These are phyloP conservation scores for Anisodus tanguticus DNA, from an alignment of 257 asterid species.

Conservation along the genomic window DNA sequence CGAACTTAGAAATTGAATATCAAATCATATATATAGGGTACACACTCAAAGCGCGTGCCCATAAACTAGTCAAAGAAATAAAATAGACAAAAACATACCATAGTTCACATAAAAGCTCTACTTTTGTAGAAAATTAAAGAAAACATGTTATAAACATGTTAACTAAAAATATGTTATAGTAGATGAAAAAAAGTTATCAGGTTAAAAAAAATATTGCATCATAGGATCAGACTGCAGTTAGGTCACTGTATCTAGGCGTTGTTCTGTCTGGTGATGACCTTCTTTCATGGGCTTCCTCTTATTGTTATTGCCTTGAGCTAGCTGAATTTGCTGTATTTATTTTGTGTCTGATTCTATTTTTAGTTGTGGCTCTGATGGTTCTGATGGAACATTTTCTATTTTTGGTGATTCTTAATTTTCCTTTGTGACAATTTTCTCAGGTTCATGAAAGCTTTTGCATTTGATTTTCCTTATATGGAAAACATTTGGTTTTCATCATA, in stretches of 20 bases:
- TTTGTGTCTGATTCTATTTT: neutral
- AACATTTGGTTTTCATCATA: too few species aligned
- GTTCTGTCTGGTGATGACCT: slow-evolving; percentile 63
- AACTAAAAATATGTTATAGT: too few species aligned
- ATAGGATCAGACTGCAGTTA: slow-evolving; percentile 36
- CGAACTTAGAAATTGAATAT: too few species aligned
- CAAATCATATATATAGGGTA: too few species aligned
- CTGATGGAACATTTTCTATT: slow-evolving; percentile 27
- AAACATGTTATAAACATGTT: too few species aligned
- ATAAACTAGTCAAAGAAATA: too few species aligned
- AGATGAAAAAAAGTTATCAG: too few species aligned
- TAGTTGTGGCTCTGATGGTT: slow-evolving; percentile 27
- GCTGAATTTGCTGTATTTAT: slow-evolving; percentile 36
- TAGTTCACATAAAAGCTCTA: too few species aligned
- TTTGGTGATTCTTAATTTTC: slow-evolving; percentile 39
- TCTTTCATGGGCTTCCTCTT: slow-evolving; percentile 71
- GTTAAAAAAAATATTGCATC: neutral
- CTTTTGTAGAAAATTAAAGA: too few species aligned
- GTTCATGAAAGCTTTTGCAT: slow-evolving; percentile 28
- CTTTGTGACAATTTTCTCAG: slow-evolving; percentile 28
- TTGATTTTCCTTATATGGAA: slow-evolving; percentile 51
- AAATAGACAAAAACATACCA: too few species aligned
- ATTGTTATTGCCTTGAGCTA: slow-evolving; percentile 40
- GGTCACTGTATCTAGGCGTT: slow-evolving; percentile 63
- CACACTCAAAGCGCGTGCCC: too few species aligned